Base-by-base conservation (phyloP, 106 monocot genomes). In the Platanthera guangdongensis region DNA sequence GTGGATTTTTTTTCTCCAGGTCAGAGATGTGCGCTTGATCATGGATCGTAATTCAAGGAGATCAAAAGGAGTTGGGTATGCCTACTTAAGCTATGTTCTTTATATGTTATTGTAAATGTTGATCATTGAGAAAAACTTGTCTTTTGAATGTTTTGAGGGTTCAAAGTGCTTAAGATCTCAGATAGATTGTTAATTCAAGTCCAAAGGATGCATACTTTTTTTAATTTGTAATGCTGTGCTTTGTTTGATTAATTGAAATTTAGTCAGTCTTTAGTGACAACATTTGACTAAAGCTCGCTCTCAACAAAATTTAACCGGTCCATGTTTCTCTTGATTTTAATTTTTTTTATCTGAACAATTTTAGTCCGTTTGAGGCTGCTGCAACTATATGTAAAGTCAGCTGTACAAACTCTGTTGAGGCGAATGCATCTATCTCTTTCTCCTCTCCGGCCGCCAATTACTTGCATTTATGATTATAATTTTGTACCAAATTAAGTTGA, bases 1-100 rank as follows among this genome's bases (percentile, higher is more conserved):
- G 65, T 30, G 25, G 10, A 51, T 65, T 82, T 21, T 16, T 79
- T 28, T 8, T 63, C 83, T 82, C 6, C 81, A 94, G 94, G 94
- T 94, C 12, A 75, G 94, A 57, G 94, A 94, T 81, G 94, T 94
- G 47, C 87, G 91, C 11, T 63, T 94, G 14, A 94, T 94, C 30
- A 94, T 94, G 91, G 94, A 94, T 82, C 90, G 91, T 1, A 94
- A 84, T 49, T 94, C 94, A 9, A 85, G 89, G 65, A 68, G 91
- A 13, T 94, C 94, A 22, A 94, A 94, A 76, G 94, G 94, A 85
- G 94, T 94, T 78, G 94, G 94, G 94, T 94, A 88, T 70, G 81
- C 84, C 18, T 52, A 21, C 50, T 32, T 47, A 64, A 16, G 70
- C 47, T n/a, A 5, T 48, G 5, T 9, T 25, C 30, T 65, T 65